Evolutionary conservation across 805 yeast genomes (phyloP), one percentile per base, ranked within the genome.

Genomic region (Kodamaea lidongshanica): DNA sequence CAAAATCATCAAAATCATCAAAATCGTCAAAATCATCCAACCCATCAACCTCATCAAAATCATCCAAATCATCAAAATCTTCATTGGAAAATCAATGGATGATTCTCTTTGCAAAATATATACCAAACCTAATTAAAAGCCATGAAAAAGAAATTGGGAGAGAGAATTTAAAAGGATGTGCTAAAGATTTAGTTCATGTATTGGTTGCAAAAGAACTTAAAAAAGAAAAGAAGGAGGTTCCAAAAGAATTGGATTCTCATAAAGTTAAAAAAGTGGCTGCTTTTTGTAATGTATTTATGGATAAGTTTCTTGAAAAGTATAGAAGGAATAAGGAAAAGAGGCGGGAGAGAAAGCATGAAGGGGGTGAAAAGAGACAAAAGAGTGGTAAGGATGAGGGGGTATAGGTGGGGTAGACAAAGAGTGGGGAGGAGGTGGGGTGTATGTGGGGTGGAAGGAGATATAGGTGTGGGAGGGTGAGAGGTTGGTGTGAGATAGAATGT

Each of bases 41-140:
- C 17, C 23, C 19, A 27, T 14, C 23, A 15, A 16, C 15, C 12
- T 11, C 12, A 17, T 11, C 24, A 7, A 15, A 22, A 7, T 22
- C 27, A 10, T n/a, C 16, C 19, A 11, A 21, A 12, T 12, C 11
- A 13, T 12, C 15, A 20, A 7, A 18, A 5, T 9, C 12, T 12
- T 9, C 26, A 17, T 15, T 40, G 3, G 65, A 57, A 20, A 38
- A 41, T 8, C 48, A 46, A 28, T 71, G 77, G 77, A 62, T 56
- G 5, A 51, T 48, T 23, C 41, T 62, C 18, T 74, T 89, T 50
- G 96, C 96, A 2, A 56, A 67, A 10, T 65, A 74, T 42, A 82
- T 89, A 7, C 96, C 96, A 7, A 86, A 87, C 45, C 54, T 82
- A 47, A 65, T 88, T 32, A 76, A 77, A 40, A 74, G 72, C 41